Evolutionary conservation across 768 basidiomycete genomes (phyloP), one percentile per base, ranked within the genome.

Genomic region (Termitomyces titanicus): DNA sequence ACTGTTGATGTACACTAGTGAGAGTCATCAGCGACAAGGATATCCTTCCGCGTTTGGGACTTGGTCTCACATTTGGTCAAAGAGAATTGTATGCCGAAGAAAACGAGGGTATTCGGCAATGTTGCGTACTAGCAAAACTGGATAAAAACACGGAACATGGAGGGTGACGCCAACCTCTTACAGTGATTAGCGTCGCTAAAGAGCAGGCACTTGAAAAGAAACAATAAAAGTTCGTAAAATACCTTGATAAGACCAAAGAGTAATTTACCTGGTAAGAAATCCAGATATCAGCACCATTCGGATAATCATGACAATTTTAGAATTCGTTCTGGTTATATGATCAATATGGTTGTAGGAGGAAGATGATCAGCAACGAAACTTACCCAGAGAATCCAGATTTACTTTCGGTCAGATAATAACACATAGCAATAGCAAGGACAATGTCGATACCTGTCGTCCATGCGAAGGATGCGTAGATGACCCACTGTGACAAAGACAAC

Each of bases 1-100:
- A 47, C 69, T 70, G 54, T 67, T 68, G 56, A 66, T 63, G 44
- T 70, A 70, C 17, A 69, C 69, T 70, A 50, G 18, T 17, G 20
- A 18, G 33, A 42, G 27, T 45, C 10, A 20, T 24, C 13, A 47
- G 27, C 25, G n/a, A n/a, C 8, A 1, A 10, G 0, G 17, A 56
- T 20, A 25, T 7, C 9, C 9, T n/a, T 12, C 24, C 2, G 9
- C n/a, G 17, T 17, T 22, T 18, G 7, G 38, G 20, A n/a, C 1
- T 11, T 17, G 22, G 38, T 22, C 63, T 24, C 42, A 64, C 64
- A 38, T 58, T 64, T 64, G 9, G 64, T 58, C 13, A 66, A 42
- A 12, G 62, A 54, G 31, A 66, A 62, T 37, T 55, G 45, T 35
- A 65, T 54, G 18, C 61, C 59, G 5, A 65, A 50, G 49, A 57